phyloP scores from a whole-genome alignment of 768 basidiomycete species.

The Serendipita sp. region DNA sequence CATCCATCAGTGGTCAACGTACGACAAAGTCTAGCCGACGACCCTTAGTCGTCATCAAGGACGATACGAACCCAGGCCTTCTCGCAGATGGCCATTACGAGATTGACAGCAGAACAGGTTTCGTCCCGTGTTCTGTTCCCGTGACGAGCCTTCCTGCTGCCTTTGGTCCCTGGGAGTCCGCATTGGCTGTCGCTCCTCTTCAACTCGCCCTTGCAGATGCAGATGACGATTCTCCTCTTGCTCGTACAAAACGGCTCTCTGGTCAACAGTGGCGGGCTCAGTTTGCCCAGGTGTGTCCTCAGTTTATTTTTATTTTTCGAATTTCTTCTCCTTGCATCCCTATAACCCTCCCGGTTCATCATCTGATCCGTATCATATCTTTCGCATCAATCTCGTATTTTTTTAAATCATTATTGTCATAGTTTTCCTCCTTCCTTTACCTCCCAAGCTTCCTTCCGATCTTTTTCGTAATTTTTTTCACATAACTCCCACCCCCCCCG shows the following conservation, averaged over 20 bases:
- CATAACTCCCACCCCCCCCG: neutral
- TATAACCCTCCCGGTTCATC: too few relatives aligned
- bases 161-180: neutral
- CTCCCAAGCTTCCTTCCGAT: neutral
- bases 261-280: neutral
- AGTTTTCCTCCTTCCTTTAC: neutral
- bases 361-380: too few relatives aligned
- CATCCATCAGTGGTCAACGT: too few relatives aligned
- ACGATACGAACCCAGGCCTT: too few relatives aligned
- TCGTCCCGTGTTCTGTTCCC: neutral
- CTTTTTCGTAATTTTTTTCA: neutral
- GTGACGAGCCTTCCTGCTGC: neutral
- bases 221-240: neutral
- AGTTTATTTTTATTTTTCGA: neutral
- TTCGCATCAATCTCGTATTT: too few relatives aligned
- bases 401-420: neutral
- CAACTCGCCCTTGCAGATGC: neutral
- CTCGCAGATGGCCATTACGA: neutral
- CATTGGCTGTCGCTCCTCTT: neutral
- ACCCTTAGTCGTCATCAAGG: too few relatives aligned
- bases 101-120: slow-evolving; percentile 5
- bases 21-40: too few relatives aligned
- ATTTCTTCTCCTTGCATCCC: too few relatives aligned
- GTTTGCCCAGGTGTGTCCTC: neutral
- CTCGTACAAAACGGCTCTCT: neutral